Base-by-base conservation (phyloP, 2,329 filamentous ascomycete genomes). In the Colletotrichum cereale region DNA sequence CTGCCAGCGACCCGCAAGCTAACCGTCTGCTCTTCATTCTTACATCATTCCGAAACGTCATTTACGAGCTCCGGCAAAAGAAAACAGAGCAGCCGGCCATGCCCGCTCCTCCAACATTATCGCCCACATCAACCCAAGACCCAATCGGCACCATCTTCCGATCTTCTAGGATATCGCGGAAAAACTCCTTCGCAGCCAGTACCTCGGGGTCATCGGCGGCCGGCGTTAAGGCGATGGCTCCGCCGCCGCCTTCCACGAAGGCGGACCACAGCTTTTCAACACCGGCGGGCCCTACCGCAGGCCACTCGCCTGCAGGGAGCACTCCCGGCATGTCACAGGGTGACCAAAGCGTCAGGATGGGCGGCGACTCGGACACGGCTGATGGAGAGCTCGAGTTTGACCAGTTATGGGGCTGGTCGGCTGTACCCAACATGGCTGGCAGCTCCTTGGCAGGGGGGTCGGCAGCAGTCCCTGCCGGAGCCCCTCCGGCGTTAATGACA, bases 1-100 rank as follows among this genome's bases (percentile, higher is more conserved):
- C 85, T 10, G 75, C 81, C 36, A 80, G 77, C 2, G 87, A 89
- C 71, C 81, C 82, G 1, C 85, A 89, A 74, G 87, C 86, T 2
- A 76, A 80, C 4, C 82, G 87, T 5, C 83, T 88, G 5, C 78
- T 82, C 12, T 85, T 84, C 65, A 89, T 89, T 44, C 77, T 89
- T 16, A 79, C 81, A 4, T 83, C 82, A 7, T 89, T 90, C 71
- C 78, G 82, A 31, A 78, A 83, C 36, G 83, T 82, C 5, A 82
- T 85, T 18, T 73, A 74, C 26, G 48, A 74, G 29, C 48, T 75
- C 40, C 62, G 65, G 31, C 55, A 62, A 5, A 55, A 73, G 56
- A 57, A 71, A 24, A 52, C 52, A 24, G 70, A 73, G 55, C 56
- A 63, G 61, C 72, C 70, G 11, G 79, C 78, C 21, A 67, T 77